These are phyloP conservation scores for Eimeria zaria DNA, from an alignment of 169 alveolate species.

Conservation along the genomic window DNA sequence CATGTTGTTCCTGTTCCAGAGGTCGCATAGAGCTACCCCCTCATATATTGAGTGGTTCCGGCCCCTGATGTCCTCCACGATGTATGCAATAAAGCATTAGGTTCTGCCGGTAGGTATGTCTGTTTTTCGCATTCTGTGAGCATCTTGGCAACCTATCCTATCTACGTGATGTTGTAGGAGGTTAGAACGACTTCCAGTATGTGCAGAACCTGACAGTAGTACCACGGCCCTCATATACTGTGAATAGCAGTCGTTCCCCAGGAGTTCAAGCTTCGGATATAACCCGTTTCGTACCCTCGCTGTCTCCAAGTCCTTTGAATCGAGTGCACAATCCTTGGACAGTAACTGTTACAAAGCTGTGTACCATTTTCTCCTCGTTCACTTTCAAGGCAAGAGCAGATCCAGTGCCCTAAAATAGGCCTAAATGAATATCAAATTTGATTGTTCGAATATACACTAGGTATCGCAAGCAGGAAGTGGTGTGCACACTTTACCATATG, in stretches of 20 bases:
- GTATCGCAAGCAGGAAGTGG: no score
- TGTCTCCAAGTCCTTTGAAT: background rate
- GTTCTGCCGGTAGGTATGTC: background rate
- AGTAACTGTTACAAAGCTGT: background rate
- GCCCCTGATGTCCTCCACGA: no score
- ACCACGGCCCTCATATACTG: background rate
- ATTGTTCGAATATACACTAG: no score
- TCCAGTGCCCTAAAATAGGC: background rate
- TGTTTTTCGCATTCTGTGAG: no score
- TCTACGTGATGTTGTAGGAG: background rate
- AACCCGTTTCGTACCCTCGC: background rate
- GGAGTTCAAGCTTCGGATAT: background rate
- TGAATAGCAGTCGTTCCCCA: background rate
- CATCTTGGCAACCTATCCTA: background rate
- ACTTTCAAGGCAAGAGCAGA: background rate
- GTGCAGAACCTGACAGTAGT: background rate
- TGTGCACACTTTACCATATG: no score
- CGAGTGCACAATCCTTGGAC: background rate
- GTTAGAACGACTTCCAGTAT: background rate
- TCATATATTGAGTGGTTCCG: no score
- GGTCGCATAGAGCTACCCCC: background rate
- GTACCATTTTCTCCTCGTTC: background rate
- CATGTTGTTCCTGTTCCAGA: background rate
- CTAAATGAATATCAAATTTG: background rate
- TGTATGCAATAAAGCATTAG: background rate